These are phyloP conservation scores for Leishmania tropica DNA, from an alignment of 208 protist genomes.

Conservation along the genomic window DNA sequence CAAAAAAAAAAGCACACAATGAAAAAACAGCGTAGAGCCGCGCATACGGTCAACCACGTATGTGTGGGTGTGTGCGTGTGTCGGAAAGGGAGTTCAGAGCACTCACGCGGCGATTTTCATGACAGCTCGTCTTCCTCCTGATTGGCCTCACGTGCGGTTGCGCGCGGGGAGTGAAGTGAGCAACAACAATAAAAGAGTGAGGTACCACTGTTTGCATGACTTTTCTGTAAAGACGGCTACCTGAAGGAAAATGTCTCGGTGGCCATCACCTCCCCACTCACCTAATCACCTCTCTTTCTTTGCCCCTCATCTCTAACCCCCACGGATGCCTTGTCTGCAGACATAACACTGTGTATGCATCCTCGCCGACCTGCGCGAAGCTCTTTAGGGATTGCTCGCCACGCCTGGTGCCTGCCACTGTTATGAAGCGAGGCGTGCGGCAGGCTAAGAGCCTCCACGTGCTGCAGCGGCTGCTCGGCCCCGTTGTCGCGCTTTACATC, in stretches of 20 bases:
- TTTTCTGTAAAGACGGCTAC: not conserved
- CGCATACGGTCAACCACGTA: not conserved
- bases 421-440: conserved; percentile 17
- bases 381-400: not conserved
- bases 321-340: no score
- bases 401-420: not conserved
- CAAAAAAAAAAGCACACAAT: not conserved
- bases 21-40: not conserved
- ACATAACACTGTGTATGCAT: not conserved
- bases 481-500: conserved; percentile 21
- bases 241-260: not conserved
- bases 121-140: not conserved
- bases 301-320: not conserved
- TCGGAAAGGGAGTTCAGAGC: not conserved
- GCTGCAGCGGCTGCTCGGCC: conserved; percentile 30
- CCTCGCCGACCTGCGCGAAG: not conserved
- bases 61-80: not conserved
- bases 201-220: not conserved
- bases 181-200: not conserved
- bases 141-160: not conserved
- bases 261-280: not conserved
- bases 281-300: not conserved
- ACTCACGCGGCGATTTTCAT: not conserved
- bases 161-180: not conserved
- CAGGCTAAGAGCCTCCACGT: conserved; percentile 23